These are phyloP conservation scores for Claviceps fusiformis DNA, from an alignment of 2,329 filamentous ascomycete genomes.

Conservation along the genomic window DNA sequence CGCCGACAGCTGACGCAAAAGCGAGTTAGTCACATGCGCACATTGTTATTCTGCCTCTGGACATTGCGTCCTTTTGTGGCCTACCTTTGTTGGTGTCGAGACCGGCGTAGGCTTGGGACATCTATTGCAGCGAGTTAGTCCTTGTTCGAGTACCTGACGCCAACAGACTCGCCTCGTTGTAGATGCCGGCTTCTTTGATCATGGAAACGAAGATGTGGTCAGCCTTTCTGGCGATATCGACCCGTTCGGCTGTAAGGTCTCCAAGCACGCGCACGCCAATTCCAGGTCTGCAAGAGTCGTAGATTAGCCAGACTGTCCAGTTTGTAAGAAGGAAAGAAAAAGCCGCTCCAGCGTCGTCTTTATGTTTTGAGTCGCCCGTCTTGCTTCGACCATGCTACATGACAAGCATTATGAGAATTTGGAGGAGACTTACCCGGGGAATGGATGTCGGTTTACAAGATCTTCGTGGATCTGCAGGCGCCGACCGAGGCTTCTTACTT, in stretches of 20 bases:
- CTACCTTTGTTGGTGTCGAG: slow-evolving; percentile 11
- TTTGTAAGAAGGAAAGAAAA: background rate
- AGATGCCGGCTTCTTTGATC: slow-evolving; percentile 60
- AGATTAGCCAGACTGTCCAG: background rate
- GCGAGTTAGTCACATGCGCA: background rate
- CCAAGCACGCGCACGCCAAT: slow-evolving; percentile 72
- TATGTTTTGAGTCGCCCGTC: background rate
- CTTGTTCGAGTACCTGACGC: background rate
- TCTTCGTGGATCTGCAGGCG: slow-evolving; percentile 19
- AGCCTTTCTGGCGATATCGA: slow-evolving; percentile 65
- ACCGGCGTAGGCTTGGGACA: slow-evolving; percentile 16
- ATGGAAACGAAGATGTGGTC: slow-evolving; percentile 67
- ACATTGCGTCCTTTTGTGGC: background rate
- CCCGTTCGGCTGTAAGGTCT: slow-evolving; percentile 66
- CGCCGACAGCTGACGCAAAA: slow-evolving; percentile 5
- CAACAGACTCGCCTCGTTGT: slow-evolving; percentile 36
- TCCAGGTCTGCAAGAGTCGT: slow-evolving; percentile 29
- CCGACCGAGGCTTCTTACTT: slow-evolving; percentile 31
- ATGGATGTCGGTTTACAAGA: slow-evolving; percentile 17
- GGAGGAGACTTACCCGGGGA: slow-evolving; percentile 1
- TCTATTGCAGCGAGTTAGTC: slow-evolving; percentile 6
- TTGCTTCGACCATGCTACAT: background rate
- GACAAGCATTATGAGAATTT: no score
- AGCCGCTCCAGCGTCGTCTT: background rate
- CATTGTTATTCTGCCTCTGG: no score